phyloP scores from a whole-genome alignment of 2,329 filamentous ascomycete genomes.

The Clonostachys solani region DNA sequence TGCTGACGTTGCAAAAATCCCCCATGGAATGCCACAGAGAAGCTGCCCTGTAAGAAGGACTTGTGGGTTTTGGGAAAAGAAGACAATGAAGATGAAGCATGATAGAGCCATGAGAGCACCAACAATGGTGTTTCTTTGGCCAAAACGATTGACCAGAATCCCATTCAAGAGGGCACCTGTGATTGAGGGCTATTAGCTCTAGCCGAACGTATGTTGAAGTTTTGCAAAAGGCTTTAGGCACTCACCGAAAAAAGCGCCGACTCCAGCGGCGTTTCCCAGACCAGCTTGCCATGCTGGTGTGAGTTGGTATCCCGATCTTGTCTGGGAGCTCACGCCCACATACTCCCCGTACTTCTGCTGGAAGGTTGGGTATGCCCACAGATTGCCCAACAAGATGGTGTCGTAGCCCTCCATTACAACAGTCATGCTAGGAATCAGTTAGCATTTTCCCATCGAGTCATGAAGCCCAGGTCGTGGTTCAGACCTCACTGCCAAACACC shows the following conservation, averaged over 20 bases:
- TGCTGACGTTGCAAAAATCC: slow-evolving; percentile 30
- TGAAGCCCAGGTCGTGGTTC: neutral
- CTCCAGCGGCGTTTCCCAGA: slow-evolving; percentile 30
- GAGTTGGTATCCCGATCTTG: slow-evolving; percentile 28
- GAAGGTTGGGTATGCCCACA: slow-evolving; percentile 20
- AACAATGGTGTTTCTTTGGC: slow-evolving; percentile 33
- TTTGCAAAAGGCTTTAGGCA: too few species aligned
- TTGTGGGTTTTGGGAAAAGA: slow-evolving; percentile 27
- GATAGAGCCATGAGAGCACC: slow-evolving; percentile 26
- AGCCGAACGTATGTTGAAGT: too few species aligned
- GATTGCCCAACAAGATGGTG: slow-evolving; percentile 12
- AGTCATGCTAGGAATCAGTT: slow-evolving; percentile 14
- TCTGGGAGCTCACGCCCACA: slow-evolving; percentile 10
- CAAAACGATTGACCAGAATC: slow-evolving; percentile 30
- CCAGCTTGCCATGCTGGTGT: slow-evolving; percentile 41
- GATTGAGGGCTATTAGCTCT: slow-evolving; percentile 4
- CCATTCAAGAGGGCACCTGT: slow-evolving; percentile 29
- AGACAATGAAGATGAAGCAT: slow-evolving; percentile 33
- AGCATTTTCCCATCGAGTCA: neutral
- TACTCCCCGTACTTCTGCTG: slow-evolving; percentile 15
- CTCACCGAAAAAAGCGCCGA: slow-evolving; percentile 37
- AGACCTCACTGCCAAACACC: slow-evolving; percentile 5
- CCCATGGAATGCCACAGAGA: slow-evolving; percentile 35
- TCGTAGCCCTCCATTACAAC: slow-evolving; percentile 24
- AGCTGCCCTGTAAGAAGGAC: slow-evolving; percentile 31